Base-by-base conservation (phyloP, 345 rosid genomes). In the Ailanthus altissimus region DNA sequence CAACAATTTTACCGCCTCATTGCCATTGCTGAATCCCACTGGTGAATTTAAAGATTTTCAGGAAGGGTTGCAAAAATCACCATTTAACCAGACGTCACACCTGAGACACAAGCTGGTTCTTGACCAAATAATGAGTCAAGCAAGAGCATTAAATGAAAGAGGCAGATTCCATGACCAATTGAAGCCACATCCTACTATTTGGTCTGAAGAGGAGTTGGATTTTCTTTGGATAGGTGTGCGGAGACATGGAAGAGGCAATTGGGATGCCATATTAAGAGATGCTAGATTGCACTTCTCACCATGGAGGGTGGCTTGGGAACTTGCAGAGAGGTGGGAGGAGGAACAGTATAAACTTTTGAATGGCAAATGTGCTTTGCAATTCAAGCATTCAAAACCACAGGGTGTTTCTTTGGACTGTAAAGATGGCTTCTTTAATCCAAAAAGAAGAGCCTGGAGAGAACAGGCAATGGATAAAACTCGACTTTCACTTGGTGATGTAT, bases 151-250 rank as follows among this genome's bases (percentile, higher is more conserved):
- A 42, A 73, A 76, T 77, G 77, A 77, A 57, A 76, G 64, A 40
- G 77, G 84, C 56, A 64, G 58, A 71, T 81, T 78, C 40, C 77
- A 81, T 15, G 85, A 83, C 25, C 72, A 64, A 67, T 64, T 49
- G 23, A 80, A 56, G 69, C 25, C 77, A 67, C 68, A 77, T 65
- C 26, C 36, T 72, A 69, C 43, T n/a, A 11, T 65, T 20, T 86
- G 89, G 89, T 86, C 87, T 21, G 89, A 86, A 63, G 84, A 84
- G 79, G 89, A 86, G 80, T 66, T 86, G n/a, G 89, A 84, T 82
- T 83, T 77, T 75, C 86, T 84, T 32, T 86, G 89, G 89, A 75
- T 84, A 61, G 89, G 89, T 9, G 87, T 86, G 79, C 79, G 87
- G 70, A 80, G 89, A 77, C 83, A 86, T 60, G 89, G 89, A 53